These are phyloP conservation scores for Tulasnella sp. DNA, from an alignment of 768 basidiomycete genomes.

Conservation along the genomic window DNA sequence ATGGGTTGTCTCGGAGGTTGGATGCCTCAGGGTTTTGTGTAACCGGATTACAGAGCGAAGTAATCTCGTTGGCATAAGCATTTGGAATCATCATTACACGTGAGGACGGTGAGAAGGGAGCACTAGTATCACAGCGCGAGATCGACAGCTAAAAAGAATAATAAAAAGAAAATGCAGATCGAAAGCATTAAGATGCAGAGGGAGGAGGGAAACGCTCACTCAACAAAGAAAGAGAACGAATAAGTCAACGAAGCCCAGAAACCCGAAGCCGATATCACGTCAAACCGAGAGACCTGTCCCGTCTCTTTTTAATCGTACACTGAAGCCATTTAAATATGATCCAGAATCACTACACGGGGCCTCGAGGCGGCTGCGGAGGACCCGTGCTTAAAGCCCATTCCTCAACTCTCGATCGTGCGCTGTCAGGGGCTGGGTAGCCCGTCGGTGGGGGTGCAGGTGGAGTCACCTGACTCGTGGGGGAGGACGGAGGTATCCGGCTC, in stretches of 20 bases:
- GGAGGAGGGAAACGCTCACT: not conserved
- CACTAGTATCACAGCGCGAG: not conserved
- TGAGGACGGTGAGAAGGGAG: not conserved
- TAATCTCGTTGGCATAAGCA: too few species aligned
- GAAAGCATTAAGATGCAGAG: not conserved
- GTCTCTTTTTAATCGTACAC: not conserved
- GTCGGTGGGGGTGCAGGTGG: not conserved
- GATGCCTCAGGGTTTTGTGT: too few species aligned
- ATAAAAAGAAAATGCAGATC: not conserved
- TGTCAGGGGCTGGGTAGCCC: constrained; percentile 17
- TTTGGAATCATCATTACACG: not conserved
- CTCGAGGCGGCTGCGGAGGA: not conserved
- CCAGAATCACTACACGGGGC: not conserved
- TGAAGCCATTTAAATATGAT: not conserved
- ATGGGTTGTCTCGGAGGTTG: too few species aligned
- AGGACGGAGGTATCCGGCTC: not conserved
- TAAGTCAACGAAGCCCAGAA: constrained; percentile 9
- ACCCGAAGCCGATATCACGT: not conserved
- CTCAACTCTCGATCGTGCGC: constrained; percentile 9
- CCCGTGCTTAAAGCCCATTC: constrained; percentile 29
- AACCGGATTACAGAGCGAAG: too few species aligned
- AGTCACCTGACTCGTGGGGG: not conserved
- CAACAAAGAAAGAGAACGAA: not conserved
- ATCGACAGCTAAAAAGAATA: not conserved
- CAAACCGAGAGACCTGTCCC: not conserved